Evolutionary conservation across 768 basidiomycete species (phyloP).

Genomic region (Cyclocybe aegerita): DNA sequence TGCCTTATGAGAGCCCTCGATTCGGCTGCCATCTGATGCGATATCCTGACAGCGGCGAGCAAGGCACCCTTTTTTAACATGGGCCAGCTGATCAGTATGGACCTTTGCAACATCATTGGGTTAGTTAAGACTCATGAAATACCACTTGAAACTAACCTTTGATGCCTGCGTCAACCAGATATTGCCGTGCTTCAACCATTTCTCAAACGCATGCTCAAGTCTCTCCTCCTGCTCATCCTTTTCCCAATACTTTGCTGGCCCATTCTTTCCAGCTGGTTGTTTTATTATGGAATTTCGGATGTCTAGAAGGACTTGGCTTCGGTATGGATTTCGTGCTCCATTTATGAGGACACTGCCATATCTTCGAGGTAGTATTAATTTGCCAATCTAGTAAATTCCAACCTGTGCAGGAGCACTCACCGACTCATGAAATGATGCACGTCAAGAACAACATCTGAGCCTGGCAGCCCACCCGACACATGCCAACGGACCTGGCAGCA

Average conservation of each 20-base stretch:
- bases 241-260: neutral
- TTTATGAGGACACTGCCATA: neutral
- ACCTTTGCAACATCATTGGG: neutral
- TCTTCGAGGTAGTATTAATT: neutral
- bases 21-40: constrained; percentile 6
- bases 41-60: constrained; percentile 1
- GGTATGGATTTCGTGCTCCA: constrained; percentile 2
- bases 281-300: neutral
- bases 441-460: neutral
- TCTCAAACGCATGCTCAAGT: neutral
- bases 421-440: constrained; percentile 6
- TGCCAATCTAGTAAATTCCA: neutral
- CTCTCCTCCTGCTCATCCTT: neutral
- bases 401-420: neutral
- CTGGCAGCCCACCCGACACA: neutral
- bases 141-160: neutral
- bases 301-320: neutral
- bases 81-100: neutral
- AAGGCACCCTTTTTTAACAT: constrained; percentile 7
- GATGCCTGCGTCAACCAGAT: neutral
- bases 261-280: neutral
- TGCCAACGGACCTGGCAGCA: constrained; percentile 8
- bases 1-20: constrained; percentile 10
- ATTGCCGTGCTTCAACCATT: neutral
- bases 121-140: neutral